Base-by-base conservation (phyloP, 805 yeast genomes). In the Suhomyces vadensis region DNA sequence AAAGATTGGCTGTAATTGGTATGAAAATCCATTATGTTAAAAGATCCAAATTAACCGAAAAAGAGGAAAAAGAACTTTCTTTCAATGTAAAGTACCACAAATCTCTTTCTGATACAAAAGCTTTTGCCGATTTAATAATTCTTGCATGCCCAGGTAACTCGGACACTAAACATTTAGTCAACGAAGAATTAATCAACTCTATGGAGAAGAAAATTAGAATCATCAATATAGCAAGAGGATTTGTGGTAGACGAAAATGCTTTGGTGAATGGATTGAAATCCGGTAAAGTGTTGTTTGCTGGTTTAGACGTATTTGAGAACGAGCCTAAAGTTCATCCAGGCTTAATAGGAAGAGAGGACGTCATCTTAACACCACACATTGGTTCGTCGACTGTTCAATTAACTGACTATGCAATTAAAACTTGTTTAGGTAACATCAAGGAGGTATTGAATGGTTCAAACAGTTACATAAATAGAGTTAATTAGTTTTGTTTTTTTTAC, bases 21-120 rank as follows among this genome's bases (percentile, higher is more conserved):
- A 59, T 60, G 64, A 46, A 56, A 37, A 53, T 60, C 22, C 63
- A 58, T 43, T 58, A 60, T 31, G 63, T 59, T 27, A 60, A 59
- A 43, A 48, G 61, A 14, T 44, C 39, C 8, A 49, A 37, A 19
- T 46, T 54, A 24, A 20, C 49, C 14, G 48, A 21, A 3, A 42
- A 44, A 6, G 56, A 52, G n/a, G 55, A 48, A 23, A 29, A 29
- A 16, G 19, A n/a, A 9, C 47, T 60, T 17, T 54, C 52, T 3
- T 60, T 37, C 43, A 47, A 48, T 1, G 55, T 43, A n/a, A 53
- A 52, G 6, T 59, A 48, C 50, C 63, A 57, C 43, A 35, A 44
- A 22, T 22, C 51, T 9, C 17, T 58, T 4, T 39, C 17, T 9
- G 61, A 52, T 21, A 48, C 60, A 9, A 44, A 44, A 21, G 42